phyloP scores from a whole-genome alignment of 257 asterid species.

The Fraxinus americana region DNA sequence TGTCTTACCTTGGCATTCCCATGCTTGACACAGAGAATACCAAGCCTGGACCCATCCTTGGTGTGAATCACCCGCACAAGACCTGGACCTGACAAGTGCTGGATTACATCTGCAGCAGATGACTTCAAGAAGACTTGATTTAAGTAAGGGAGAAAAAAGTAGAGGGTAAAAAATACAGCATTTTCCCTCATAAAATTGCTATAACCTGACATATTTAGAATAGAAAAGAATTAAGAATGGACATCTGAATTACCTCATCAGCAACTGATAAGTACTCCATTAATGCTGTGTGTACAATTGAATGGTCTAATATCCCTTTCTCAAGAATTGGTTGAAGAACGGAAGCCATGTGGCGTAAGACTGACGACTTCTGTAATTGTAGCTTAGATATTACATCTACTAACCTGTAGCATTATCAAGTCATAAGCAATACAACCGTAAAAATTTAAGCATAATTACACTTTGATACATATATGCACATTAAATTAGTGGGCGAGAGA shows the following conservation, averaged over 20 bases:
- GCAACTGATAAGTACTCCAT: constrained; percentile 77
- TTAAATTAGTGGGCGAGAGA: constrained; percentile 7
- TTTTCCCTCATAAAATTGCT: neutral
- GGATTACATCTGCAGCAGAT: constrained; percentile 84
- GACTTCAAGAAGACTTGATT: constrained; percentile 58
- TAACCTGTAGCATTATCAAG: constrained; percentile 46
- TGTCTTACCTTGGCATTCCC: constrained; percentile 86
- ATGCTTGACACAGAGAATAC: constrained; percentile 76
- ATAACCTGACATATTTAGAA: neutral
- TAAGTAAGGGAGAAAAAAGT: constrained; percentile 28
- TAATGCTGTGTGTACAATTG: constrained; percentile 77
- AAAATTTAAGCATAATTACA: neutral
- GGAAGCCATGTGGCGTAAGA: constrained; percentile 77
- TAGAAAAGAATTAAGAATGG: neutral
- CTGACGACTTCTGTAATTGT: constrained; percentile 69
- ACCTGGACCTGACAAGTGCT: constrained; percentile 65
- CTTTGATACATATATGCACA: neutral
- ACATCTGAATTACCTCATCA: constrained; percentile 57
- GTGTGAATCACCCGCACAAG: constrained; percentile 82
- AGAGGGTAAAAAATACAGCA: neutral
- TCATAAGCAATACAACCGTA: neutral
- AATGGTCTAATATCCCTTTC: constrained; percentile 90
- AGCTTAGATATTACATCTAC: constrained; percentile 78
- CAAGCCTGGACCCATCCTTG: constrained; percentile 89
- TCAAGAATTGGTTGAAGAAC: constrained; percentile 87